Conservation (phyloP, 352 stramenopile species). For the Phytophthora parvispora region DNA sequence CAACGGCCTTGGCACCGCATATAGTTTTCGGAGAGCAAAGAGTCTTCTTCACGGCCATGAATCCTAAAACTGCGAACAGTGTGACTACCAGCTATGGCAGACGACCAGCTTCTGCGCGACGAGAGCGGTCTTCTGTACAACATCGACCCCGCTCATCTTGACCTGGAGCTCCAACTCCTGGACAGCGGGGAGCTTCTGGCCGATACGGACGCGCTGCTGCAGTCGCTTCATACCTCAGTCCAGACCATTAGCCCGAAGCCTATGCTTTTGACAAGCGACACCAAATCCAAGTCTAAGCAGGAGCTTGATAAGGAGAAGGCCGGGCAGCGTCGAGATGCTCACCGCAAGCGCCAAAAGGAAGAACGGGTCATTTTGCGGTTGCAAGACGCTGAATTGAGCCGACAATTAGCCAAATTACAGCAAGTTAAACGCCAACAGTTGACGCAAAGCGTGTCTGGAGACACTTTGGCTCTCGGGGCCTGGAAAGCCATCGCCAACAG, state of each 20-base stretch:
- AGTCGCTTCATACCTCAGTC: slow-evolving; percentile 4
- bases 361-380: slow-evolving; percentile 35
- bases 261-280: background rate
- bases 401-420: slow-evolving; percentile 14
- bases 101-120: slow-evolving; percentile 12
- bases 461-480: slow-evolving; percentile 14
- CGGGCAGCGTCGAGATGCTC: slow-evolving; percentile 30
- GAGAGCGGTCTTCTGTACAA: slow-evolving; percentile 13
- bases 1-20: background rate
- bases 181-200: slow-evolving; percentile 25
- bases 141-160: too few relatives aligned
- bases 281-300: background rate
- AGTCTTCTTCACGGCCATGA: too few relatives aligned
- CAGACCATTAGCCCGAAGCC: background rate
- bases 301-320: slow-evolving; percentile 22
- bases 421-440: slow-evolving; percentile 9
- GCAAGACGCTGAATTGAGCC: slow-evolving; percentile 23
- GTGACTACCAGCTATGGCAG: too few relatives aligned
- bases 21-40: too few relatives aligned
- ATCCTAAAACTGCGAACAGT: too few relatives aligned
- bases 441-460: slow-evolving; percentile 1
- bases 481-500: slow-evolving; percentile 31
- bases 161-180: too few relatives aligned
- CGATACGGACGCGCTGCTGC: slow-evolving; percentile 23
- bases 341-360: slow-evolving; percentile 36